Conservation (phyloP, 345 rosid species). For the Sisymbrium irio region DNA sequence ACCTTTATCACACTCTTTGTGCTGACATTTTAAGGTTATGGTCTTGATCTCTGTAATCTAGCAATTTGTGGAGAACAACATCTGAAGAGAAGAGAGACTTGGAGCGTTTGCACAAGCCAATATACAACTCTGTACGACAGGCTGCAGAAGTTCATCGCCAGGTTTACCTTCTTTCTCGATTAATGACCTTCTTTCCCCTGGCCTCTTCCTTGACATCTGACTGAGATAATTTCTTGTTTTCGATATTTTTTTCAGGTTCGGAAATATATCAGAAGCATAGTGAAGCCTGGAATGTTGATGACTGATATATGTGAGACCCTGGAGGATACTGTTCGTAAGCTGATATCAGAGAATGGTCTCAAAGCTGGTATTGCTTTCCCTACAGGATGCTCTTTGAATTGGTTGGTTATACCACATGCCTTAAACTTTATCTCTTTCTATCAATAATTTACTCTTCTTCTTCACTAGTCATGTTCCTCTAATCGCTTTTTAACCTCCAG, state of each 20-base stretch:
- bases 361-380: conserved; percentile 99
- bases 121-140: conserved; percentile 85
- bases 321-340: conserved; percentile 84
- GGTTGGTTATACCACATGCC: conserved; percentile 41
- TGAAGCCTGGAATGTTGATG: conserved; percentile 94
- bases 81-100: conserved; percentile 96
- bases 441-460: not conserved
- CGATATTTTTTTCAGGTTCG: conserved; percentile 49
- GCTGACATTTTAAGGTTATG: not conserved
- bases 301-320: conserved; percentile 89
- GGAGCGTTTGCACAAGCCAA: conserved; percentile 82
- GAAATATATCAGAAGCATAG: conserved; percentile 70
- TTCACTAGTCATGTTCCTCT: conserved; percentile 18
- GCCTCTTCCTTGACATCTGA: not conserved
- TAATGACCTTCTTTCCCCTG: not conserved
- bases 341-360: conserved; percentile 85
- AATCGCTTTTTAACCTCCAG: conserved; percentile 37
- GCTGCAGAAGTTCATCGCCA: conserved; percentile 99
- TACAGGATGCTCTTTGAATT: conserved; percentile 95
- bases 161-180: conserved; percentile 35
- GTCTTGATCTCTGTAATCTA: conserved; percentile 28
- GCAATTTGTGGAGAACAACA: conserved; percentile 92
- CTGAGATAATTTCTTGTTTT: not conserved
- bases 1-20: not conserved
- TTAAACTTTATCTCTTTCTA: not conserved